Conservation (phyloP, 2,329 filamentous ascomycete genomes). For the Remersonia thermophila region DNA sequence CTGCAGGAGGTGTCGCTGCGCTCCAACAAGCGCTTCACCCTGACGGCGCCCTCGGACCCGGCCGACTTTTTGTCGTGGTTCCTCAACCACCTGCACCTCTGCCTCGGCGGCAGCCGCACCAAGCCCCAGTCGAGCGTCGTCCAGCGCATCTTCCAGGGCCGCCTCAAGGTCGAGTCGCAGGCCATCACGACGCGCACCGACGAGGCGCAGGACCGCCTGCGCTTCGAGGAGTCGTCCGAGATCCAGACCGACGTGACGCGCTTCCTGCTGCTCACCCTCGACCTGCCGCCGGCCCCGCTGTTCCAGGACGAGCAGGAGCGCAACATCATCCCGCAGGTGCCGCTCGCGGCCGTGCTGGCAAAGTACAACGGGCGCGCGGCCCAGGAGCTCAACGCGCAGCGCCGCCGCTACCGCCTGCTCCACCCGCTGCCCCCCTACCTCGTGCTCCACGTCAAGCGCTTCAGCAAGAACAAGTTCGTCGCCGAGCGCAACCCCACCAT, state of each 20-base stretch:
- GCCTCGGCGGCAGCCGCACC: slow-evolving; percentile 78
- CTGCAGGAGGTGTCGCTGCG: slow-evolving; percentile 86
- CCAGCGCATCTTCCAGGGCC: slow-evolving; percentile 88
- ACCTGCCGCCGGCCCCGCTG: slow-evolving; percentile 80
- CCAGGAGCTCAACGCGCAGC: slow-evolving; percentile 79
- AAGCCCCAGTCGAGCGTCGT: slow-evolving; percentile 77
- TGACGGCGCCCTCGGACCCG: slow-evolving; percentile 85
- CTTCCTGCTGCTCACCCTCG: slow-evolving; percentile 85
- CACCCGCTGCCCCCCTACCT: slow-evolving; percentile 88
- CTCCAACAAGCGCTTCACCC: slow-evolving; percentile 83
- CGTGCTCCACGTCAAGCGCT: slow-evolving; percentile 92
- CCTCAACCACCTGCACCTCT: slow-evolving; percentile 86
- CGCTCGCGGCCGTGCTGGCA: slow-evolving; percentile 66
- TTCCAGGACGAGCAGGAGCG: slow-evolving; percentile 91
- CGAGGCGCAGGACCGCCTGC: slow-evolving; percentile 64
- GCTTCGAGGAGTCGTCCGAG: slow-evolving; percentile 80
- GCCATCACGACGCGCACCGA: slow-evolving; percentile 86
- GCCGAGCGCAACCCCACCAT: slow-evolving; percentile 94
- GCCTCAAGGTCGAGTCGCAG: slow-evolving; percentile 83
- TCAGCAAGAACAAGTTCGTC: slow-evolving; percentile 93
- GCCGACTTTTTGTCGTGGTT: slow-evolving; percentile 98
- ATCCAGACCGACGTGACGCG: slow-evolving; percentile 66
- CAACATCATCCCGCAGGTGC: slow-evolving; percentile 92
- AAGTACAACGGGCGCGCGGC: slow-evolving; percentile 87
- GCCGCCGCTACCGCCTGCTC: slow-evolving; percentile 77